phyloP scores from a whole-genome alignment of 208 protist genomes.

The Tritrichomonas musculus region DNA sequence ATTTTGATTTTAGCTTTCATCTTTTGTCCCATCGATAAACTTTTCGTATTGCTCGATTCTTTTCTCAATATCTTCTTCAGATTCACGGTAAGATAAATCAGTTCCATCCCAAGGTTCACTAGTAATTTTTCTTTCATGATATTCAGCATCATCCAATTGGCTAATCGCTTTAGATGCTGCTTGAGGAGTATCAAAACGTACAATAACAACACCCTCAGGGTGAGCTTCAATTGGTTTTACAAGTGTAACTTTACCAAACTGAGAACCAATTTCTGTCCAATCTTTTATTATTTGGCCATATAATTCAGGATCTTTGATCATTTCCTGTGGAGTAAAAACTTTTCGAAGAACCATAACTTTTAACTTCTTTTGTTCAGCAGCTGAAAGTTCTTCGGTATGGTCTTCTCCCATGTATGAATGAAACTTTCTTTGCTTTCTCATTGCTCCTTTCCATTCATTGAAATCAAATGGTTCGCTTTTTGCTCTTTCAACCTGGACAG shows the following conservation, averaged over 20 bases:
- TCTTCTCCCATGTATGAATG: slow-evolving; percentile 1
- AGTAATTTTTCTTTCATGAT: background rate
- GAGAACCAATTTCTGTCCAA: background rate
- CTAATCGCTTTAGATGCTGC: background rate
- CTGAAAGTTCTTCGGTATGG: background rate
- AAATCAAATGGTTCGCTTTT: background rate
- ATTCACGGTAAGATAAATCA: background rate
- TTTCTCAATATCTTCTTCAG: background rate
- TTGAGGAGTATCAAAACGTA: background rate
- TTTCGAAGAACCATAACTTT: slow-evolving; percentile 15
- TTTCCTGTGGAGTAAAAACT: background rate
- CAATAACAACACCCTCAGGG: background rate
- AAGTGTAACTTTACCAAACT: slow-evolving; percentile 25
- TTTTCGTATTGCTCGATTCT: background rate
- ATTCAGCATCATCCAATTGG: slow-evolving; percentile 9
- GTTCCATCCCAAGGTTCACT: slow-evolving; percentile 17
- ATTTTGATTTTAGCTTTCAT: too few relatives aligned
- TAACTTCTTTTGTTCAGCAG: background rate
- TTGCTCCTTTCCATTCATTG: background rate
- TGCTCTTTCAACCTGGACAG: background rate
- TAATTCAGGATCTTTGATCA: background rate
- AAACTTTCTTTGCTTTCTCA: background rate
- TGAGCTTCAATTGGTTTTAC: slow-evolving; percentile 24
- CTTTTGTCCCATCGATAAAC: background rate
- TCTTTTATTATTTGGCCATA: slow-evolving; percentile 13